A percentile compares a stretch with the other conserved stretches of the same genome.
Conservation (phyloP, 306 rosid species). For the Lathyrus aphaca region DNA sequence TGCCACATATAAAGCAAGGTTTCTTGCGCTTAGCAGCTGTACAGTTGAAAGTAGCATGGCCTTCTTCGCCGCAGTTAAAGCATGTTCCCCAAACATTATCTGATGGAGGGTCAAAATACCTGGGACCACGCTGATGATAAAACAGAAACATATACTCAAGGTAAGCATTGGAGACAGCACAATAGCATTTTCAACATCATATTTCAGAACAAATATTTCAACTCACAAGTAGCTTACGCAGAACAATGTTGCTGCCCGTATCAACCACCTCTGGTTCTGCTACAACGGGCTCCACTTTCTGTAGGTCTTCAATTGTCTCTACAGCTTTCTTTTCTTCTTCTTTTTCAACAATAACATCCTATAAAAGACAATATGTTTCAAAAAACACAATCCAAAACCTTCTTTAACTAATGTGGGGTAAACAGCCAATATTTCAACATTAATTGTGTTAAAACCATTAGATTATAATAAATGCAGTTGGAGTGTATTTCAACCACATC, state of each 20-base stretch:
- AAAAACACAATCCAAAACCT: background rate
- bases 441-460: background rate
- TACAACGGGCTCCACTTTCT: slow-evolving; percentile 44
- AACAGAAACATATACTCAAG: slow-evolving; percentile 48
- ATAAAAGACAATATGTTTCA: slow-evolving; percentile 2
- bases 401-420: background rate
- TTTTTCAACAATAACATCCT: slow-evolving; percentile 50
- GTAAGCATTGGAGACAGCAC: slow-evolving; percentile 37
- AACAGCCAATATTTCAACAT: background rate
- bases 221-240: slow-evolving; percentile 90
- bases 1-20: slow-evolving; percentile 90
- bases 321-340: slow-evolving; percentile 14
- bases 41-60: slow-evolving; percentile 86
- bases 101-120: slow-evolving; percentile 91
- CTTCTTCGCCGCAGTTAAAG: slow-evolving; percentile 89
- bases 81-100: slow-evolving; percentile 78
- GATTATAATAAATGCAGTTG: background rate
- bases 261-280: slow-evolving; percentile 34
- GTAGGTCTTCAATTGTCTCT: slow-evolving; percentile 31
- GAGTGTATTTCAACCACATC: slow-evolving; percentile 8
- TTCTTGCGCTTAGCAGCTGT: slow-evolving; percentile 60
- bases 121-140: slow-evolving; percentile 88
- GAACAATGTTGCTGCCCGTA: slow-evolving; percentile 57
- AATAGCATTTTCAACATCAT: slow-evolving; percentile 44
- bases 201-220: slow-evolving; percentile 45